A percentile compares a stretch with the other conserved stretches of the same genome.
phyloP scores from a whole-genome alignment of 2,329 filamentous ascomycete species.

The Pestalotiopsis fici region DNA sequence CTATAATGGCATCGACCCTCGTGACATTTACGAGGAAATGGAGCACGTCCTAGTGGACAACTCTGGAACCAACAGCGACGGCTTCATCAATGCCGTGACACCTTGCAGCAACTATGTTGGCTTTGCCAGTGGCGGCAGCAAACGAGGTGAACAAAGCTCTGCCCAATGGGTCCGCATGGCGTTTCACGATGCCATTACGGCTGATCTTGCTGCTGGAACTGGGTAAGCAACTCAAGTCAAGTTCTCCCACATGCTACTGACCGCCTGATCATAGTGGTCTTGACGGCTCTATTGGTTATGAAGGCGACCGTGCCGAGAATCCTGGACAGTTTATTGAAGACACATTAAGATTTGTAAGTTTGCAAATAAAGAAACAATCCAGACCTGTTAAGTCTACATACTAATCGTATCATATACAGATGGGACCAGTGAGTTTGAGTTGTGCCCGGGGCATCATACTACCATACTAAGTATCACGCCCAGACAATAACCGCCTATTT shows the following conservation, averaged over 20 bases:
- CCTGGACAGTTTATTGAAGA: not conserved
- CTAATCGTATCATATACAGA: not conserved
- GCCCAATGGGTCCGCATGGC: slow-evolving; percentile 3
- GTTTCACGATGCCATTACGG: not conserved
- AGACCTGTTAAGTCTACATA: not conserved
- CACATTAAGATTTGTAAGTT: not conserved
- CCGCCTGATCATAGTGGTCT: not conserved
- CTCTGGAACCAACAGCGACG: not conserved
- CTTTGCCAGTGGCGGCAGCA: not conserved
- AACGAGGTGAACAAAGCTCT: not conserved
- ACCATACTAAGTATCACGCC: not conserved
- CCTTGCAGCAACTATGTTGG: slow-evolving; percentile 4
- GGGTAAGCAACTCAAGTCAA: not conserved
- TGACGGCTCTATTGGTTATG: slow-evolving; percentile 1
- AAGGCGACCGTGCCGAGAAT: slow-evolving; percentile 2
- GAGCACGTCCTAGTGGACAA: slow-evolving; percentile 6
- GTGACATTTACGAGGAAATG: slow-evolving; percentile 3
- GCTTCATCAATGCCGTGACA: not conserved
- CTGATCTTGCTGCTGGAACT: not conserved
- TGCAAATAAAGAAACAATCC: not conserved
- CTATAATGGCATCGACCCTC: slow-evolving; percentile 5
- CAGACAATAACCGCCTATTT: slow-evolving; percentile 4
- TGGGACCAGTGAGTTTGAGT: not conserved
- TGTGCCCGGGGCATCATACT: not conserved
- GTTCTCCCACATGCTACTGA: not conserved